Evolutionary conservation across 768 basidiomycete species (phyloP).

Genomic region (Leucocoprinus leucothites): DNA sequence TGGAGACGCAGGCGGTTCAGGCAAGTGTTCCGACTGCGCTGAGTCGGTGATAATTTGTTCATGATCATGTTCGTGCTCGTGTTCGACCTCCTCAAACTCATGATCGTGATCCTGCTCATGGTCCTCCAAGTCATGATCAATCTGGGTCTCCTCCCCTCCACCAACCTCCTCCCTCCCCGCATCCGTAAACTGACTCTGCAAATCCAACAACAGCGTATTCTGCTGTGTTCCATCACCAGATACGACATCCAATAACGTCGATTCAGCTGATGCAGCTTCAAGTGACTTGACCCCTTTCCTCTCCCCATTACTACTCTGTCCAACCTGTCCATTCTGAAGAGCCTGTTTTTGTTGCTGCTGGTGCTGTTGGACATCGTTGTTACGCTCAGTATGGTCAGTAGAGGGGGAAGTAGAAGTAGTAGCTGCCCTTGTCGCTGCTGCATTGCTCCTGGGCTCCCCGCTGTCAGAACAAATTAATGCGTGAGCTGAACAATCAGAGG

Average conservation of each 20-base stretch:
- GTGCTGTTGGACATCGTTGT: constrained; percentile 38
- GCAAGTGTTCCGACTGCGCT: constrained; percentile 42
- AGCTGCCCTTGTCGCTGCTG: neutral
- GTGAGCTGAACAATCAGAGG: constrained; percentile 36
- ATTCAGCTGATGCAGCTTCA: constrained; percentile 44
- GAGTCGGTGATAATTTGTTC: constrained; percentile 16
- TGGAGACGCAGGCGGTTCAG: constrained; percentile 60
- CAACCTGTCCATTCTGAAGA: neutral
- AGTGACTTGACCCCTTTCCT: constrained; percentile 29
- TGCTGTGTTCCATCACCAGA: constrained; percentile 24
- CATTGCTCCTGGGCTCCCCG: constrained; percentile 27
- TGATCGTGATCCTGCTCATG: constrained; percentile 15
- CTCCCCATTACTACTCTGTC: neutral
- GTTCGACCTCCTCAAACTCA: neutral
- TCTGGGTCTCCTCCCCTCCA: constrained; percentile 13
- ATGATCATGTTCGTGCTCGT: constrained; percentile 11
- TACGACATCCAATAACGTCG: constrained; percentile 47
- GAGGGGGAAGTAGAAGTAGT: constrained; percentile 45
- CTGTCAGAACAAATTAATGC: constrained; percentile 31
- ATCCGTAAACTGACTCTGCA: neutral
- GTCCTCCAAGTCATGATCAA: constrained; percentile 19
- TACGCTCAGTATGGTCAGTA: constrained; percentile 43
- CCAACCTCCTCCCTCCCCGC: neutral
- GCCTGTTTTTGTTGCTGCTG: constrained; percentile 27
- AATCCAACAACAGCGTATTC: constrained; percentile 6